Evolutionary conservation across 441 rosid species (phyloP), one percentile per base, ranked within the genome.

Genomic region (Dalechampia spathulata): DNA sequence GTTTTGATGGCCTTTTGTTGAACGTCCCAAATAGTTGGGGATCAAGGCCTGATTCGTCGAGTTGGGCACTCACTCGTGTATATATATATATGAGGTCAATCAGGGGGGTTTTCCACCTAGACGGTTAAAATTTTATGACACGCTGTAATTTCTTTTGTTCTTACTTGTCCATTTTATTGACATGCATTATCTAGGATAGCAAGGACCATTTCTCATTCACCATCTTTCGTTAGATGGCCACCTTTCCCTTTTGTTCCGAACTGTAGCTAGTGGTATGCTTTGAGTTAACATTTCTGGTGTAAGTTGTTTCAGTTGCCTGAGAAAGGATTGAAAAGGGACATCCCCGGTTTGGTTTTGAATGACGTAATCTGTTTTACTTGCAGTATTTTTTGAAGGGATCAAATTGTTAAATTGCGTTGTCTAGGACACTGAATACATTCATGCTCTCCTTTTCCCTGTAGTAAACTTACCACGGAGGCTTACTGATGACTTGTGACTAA

Each of bases 401-500:
- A 0, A 25, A 17, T 17, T 4, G 3, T 15, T 56, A 6, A 32
- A 32, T 30, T 11, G n/a, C 41, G 20, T 23, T 38, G 7, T 16
- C 17, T 52, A 34, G 16, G 2, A 11, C 1, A 2, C 10, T 3
- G 38, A 32, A 8, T 36, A 17, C 41, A 6, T 25, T 14, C 1
- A 5, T 1, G 16, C 9, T 16, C 34, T 30, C 34, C 34, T 30
- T 30, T 30, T 30, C 34, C 34, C 34, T n/a, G n/a, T 3, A 3
- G 34, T 30, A 30, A 30, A 30, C 34, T 30, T 8, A 30, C 4
- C 34, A 3, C 5, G 5, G 4, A 30, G 34, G 6, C 56, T 72
- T 13, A 57, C 53, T 32, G 43, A 26, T 23, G 52, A 30, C 19
- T 41, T 46, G 55, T 49, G 69, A 55, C 46, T 37, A 21, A 37